phyloP scores from a whole-genome alignment of 805 yeast species.

The Candida nanaspora region DNA sequence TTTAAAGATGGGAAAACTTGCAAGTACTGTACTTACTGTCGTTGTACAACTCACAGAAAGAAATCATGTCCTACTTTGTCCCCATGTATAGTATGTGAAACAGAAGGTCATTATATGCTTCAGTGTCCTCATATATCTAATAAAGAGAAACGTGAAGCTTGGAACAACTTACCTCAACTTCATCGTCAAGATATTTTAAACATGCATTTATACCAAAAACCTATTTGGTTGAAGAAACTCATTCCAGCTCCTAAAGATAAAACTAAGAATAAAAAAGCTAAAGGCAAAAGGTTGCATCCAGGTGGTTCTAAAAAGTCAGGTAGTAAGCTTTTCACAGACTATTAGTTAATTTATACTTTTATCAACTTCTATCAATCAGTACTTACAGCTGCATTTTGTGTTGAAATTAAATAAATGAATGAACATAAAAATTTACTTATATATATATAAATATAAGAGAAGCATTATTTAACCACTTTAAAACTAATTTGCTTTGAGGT shows the following conservation, averaged over 20 bases:
- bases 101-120: not conserved
- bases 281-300: no score
- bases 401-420: no score
- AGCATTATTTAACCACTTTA: no score
- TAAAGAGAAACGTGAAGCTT: not conserved
- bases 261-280: not conserved
- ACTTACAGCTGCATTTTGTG: no score
- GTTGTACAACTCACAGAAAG: not conserved
- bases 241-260: not conserved
- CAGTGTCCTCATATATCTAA: not conserved
- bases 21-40: not conserved
- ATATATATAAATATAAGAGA: no score
- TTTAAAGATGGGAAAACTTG: not conserved
- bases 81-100: not conserved
- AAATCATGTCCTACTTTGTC: not conserved
- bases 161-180: not conserved
- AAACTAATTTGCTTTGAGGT: no score
- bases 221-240: slow-evolving; percentile 1
- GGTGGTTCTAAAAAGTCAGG: no score
- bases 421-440: no score
- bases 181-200: not conserved
- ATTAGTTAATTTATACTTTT: no score
- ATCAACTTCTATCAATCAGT: no score
- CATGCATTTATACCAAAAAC: not conserved
- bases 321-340: no score